Percentiles rank a stretch among this genome's conserved stretches.
Evolutionary conservation across 2,329 filamentous ascomycete species (phyloP).

Genomic region (Apiospora saccharicola): DNA sequence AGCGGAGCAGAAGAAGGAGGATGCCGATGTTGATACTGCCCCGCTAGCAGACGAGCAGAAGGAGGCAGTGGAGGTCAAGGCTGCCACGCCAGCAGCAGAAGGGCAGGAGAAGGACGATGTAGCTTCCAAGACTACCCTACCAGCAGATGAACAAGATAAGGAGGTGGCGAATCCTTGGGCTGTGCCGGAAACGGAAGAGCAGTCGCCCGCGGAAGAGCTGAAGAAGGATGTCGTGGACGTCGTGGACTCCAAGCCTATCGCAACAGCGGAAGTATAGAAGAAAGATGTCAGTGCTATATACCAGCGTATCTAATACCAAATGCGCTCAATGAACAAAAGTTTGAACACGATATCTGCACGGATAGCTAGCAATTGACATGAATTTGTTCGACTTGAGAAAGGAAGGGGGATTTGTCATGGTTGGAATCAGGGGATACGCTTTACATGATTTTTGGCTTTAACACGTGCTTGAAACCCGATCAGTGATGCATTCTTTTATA

Average conservation of each 20-base stretch:
- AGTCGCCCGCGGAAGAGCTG: not conserved
- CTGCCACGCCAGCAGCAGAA: not conserved
- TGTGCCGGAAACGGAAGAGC: not conserved
- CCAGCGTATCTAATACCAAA: not conserved
- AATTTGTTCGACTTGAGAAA: not conserved
- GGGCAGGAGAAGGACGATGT: not conserved
- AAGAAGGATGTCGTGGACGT: not conserved
- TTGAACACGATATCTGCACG: not conserved
- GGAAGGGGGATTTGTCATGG: not conserved
- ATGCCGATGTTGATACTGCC: not conserved
- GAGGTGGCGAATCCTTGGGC: not conserved
- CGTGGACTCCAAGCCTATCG: not conserved
- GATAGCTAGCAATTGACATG: not conserved
- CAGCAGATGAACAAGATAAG: not conserved
- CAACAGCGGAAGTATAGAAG: constrained; percentile 7
- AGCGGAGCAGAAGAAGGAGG: not conserved
- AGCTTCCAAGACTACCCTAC: not conserved
- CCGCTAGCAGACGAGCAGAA: not conserved
- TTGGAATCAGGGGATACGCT: too few species aligned
- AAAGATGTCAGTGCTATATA: not conserved
- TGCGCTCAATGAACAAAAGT: constrained; percentile 5
- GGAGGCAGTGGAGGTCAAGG: not conserved
- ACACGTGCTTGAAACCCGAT: too few species aligned
- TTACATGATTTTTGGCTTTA: too few species aligned
- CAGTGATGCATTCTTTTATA: too few species aligned